A percentile compares a stretch with the other conserved stretches of the same genome.
Evolutionary conservation across 345 rosid genomes (phyloP).

Genomic region (Eutrema yunnanense): DNA sequence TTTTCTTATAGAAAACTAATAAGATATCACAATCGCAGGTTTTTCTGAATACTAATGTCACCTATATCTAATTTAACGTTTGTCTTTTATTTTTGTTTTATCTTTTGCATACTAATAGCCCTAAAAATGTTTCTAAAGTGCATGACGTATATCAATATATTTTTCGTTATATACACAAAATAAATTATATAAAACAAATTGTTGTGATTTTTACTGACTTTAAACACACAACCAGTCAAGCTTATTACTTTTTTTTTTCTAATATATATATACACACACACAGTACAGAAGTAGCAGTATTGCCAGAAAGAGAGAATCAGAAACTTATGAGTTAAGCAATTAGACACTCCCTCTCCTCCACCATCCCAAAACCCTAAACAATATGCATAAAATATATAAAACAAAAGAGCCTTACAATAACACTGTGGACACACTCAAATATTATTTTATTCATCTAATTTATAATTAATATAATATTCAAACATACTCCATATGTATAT

Average conservation of each 20-base stretch:
- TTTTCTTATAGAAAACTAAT: background rate
- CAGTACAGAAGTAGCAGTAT: slow-evolving; percentile 19
- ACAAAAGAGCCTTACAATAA: slow-evolving; percentile 20
- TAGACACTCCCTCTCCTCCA: slow-evolving; percentile 18
- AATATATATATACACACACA: background rate
- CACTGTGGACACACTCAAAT: slow-evolving; percentile 20
- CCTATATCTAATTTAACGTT: too few species aligned
- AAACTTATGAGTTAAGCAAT: slow-evolving; percentile 37
- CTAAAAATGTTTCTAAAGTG: background rate
- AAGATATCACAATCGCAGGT: too few species aligned
- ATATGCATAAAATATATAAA: slow-evolving; percentile 20
- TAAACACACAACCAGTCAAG: slow-evolving; percentile 5
- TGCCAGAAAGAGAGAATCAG: slow-evolving; percentile 20
- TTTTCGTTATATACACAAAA: background rate
- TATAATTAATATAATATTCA: background rate
- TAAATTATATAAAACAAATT: background rate
- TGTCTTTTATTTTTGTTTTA: background rate
- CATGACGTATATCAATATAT: background rate
- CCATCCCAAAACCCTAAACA: slow-evolving; percentile 30
- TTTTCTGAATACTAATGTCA: too few species aligned
- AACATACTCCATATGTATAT: slow-evolving; percentile 14
- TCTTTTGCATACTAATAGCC: background rate
- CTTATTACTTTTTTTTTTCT: background rate
- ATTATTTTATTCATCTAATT: slow-evolving; percentile 5
- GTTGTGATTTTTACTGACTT: background rate